Percentiles rank a stretch among this genome's conserved stretches.
These are phyloP conservation scores for Candida railenensis DNA, from an alignment of 805 yeast genomes.

Conservation along the genomic window DNA sequence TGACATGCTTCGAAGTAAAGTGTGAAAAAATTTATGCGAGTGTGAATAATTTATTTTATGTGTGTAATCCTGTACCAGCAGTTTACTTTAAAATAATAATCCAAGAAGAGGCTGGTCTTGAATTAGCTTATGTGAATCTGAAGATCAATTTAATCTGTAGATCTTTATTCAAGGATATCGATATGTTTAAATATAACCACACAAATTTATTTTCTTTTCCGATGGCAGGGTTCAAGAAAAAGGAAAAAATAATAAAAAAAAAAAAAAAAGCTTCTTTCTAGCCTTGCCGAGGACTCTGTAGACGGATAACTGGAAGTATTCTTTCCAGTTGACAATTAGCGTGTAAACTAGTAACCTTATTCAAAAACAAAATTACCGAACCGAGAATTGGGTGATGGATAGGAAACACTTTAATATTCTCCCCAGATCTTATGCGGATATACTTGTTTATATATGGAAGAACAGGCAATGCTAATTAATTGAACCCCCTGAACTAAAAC, in stretches of 20 bases:
- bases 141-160: too few relatives aligned
- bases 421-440: too few relatives aligned
- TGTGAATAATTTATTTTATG: not conserved
- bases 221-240: not conserved
- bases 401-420: too few relatives aligned
- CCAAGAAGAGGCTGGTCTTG: too few relatives aligned
- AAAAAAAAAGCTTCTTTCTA: not conserved
- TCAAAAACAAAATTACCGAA: too few relatives aligned
- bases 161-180: too few relatives aligned
- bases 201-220: not conserved
- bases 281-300: not conserved
- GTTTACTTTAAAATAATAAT: not conserved
- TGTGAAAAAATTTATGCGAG: not conserved
- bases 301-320: constrained; percentile 1
- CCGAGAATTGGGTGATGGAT: too few relatives aligned
- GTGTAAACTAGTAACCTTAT: too few relatives aligned
- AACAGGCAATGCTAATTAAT: not conserved
- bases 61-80: not conserved
- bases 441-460: not conserved
- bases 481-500: not conserved
- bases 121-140: too few relatives aligned
- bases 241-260: not conserved
- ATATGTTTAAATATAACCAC: too few relatives aligned
- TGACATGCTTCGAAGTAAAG: not conserved
- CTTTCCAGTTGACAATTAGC: not conserved